A percentile compares a stretch with the other conserved stretches of the same genome.
These are phyloP conservation scores for Eremomyces bilateralis DNA, from an alignment of 495 filamentous ascomycete species.

Conservation along the genomic window DNA sequence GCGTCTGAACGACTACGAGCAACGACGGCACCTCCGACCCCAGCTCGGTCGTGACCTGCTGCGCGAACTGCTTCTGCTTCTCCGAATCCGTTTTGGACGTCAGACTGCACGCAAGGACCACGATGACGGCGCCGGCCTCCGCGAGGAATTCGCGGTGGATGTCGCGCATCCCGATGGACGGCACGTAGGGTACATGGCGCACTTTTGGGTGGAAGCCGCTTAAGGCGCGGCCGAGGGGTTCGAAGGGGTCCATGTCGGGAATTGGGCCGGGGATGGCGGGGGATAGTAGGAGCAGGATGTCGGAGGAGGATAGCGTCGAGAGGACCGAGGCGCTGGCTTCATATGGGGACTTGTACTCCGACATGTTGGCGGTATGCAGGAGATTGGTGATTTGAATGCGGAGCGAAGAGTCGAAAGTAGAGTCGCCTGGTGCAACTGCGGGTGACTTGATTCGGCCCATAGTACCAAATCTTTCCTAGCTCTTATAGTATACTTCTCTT, in stretches of 20 bases:
- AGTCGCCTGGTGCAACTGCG: too few relatives aligned
- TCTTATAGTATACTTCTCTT: too few relatives aligned
- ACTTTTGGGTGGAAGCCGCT: slow-evolving; percentile 12
- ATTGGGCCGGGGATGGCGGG: not conserved
- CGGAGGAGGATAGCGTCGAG: too few relatives aligned
- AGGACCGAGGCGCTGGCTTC: too few relatives aligned
- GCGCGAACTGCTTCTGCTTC: not conserved
- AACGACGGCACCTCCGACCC: not conserved
- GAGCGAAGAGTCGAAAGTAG: too few relatives aligned
- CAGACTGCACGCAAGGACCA: slow-evolving; percentile 13
- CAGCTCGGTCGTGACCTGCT: not conserved
- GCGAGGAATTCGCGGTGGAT: slow-evolving; percentile 18
- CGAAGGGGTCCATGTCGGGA: slow-evolving; percentile 20
- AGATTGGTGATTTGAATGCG: too few relatives aligned
- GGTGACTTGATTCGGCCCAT: too few relatives aligned
- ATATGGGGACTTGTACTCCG: too few relatives aligned
- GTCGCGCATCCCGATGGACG: slow-evolving; percentile 15
- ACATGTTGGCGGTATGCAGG: too few relatives aligned
- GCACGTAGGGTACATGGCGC: slow-evolving; percentile 20
- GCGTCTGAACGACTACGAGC: not conserved
- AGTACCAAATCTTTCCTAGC: too few relatives aligned
- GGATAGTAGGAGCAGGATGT: too few relatives aligned
- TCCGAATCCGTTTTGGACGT: not conserved
- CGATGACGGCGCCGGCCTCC: slow-evolving; percentile 15
- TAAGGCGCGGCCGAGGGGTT: slow-evolving; percentile 19